Evolutionary conservation across 176 grass and related monocot species (phyloP).

Genomic region (Oryza longistaminata): DNA sequence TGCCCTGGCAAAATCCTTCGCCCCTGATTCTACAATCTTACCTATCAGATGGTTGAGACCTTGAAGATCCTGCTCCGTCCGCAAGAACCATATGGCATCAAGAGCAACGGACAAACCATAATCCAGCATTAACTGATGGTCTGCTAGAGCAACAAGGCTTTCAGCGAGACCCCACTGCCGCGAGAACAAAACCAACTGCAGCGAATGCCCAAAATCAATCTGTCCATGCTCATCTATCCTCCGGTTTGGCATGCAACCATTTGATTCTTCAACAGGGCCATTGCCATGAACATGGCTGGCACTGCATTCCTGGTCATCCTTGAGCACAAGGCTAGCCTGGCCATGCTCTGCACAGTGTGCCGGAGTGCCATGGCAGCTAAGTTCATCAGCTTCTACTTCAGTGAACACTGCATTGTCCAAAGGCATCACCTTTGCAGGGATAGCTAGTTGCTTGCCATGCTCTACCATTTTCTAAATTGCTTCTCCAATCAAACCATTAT

Average conservation of each 20-base stretch:
- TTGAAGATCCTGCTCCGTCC: conserved; percentile 54
- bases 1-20: conserved; percentile 77
- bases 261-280: conserved; percentile 22
- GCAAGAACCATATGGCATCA: conserved; percentile 83
- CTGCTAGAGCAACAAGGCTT: conserved; percentile 59
- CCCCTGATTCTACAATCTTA: conserved; percentile 68
- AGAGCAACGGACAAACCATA: conserved; percentile 63
- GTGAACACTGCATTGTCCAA: conserved; percentile 35
- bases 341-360: conserved; percentile 27
- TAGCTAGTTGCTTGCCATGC: background rate
- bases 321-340: conserved; percentile 39
- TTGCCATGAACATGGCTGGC: conserved; percentile 28
- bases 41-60: conserved; percentile 56
- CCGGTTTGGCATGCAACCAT: conserved; percentile 41
- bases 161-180: conserved; percentile 68
- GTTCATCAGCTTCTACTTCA: conserved; percentile 56
- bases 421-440: conserved; percentile 24
- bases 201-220: conserved; percentile 60
- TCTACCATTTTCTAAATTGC: background rate
- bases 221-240: conserved; percentile 43
- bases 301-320: conserved; percentile 26
- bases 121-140: conserved; percentile 64
- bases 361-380: conserved; percentile 10
- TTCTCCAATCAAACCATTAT: background rate
- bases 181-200: conserved; percentile 65